Conservation (phyloP, 805 yeast species). For the Lipomyces lipofer region DNA sequence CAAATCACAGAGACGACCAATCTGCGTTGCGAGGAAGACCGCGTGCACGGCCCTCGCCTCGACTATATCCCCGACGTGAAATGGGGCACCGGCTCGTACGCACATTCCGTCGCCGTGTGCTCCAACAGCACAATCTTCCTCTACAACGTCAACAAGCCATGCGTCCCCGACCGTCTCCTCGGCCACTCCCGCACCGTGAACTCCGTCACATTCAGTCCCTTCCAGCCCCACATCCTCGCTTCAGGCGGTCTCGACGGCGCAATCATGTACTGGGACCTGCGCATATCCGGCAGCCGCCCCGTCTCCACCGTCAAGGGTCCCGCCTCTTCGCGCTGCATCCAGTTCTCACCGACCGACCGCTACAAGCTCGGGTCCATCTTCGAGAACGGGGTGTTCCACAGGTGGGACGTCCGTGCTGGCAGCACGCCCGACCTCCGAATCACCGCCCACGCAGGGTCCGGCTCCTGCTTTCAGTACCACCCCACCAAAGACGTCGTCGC, state of each 20-base stretch:
- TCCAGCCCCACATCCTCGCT: constrained; percentile 56
- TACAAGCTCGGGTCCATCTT: constrained; percentile 72
- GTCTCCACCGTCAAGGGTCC: constrained; percentile 59
- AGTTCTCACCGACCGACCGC: constrained; percentile 55
- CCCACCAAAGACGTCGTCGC: constrained; percentile 76
- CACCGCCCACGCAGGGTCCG: constrained; percentile 91
- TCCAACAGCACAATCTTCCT: constrained; percentile 35
- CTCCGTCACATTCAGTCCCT: constrained; percentile 67
- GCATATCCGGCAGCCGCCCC: constrained; percentile 59
- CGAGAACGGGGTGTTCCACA: constrained; percentile 84
- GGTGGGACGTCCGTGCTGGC: constrained; percentile 81
- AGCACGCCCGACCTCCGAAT: constrained; percentile 61
- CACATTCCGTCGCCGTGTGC: constrained; percentile 28
- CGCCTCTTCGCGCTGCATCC: constrained; percentile 66
- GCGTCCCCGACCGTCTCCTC: constrained; percentile 14
- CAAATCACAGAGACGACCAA: constrained; percentile 6
- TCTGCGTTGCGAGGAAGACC: neutral
- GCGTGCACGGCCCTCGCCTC: constrained; percentile 33
- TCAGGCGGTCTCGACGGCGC: constrained; percentile 79
- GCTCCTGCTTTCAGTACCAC: constrained; percentile 84
- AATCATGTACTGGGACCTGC: constrained; percentile 79
- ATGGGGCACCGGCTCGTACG: constrained; percentile 38
- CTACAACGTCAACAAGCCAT: constrained; percentile 35
- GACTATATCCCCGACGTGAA: constrained; percentile 38
- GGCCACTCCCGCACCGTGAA: constrained; percentile 53